These are phyloP conservation scores for Nicotiana tomentosiformis DNA, from an alignment of 257 asterid genomes.

Conservation along the genomic window DNA sequence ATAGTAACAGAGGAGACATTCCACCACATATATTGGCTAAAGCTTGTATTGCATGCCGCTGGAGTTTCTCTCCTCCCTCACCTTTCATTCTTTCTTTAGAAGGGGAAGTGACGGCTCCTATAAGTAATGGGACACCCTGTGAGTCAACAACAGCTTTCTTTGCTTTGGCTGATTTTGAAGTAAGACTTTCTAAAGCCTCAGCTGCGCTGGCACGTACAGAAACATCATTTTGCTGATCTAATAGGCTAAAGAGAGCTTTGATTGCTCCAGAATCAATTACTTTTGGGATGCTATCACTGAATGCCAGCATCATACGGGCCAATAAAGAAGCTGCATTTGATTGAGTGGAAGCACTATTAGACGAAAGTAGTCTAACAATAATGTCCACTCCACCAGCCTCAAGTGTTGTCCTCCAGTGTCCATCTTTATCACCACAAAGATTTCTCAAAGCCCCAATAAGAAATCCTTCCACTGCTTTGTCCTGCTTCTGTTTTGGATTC, in stretches of 20 bases:
- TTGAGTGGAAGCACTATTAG: constrained; percentile 54
- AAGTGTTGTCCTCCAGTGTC: constrained; percentile 61
- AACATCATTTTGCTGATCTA: constrained; percentile 55
- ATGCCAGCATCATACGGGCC: constrained; percentile 57
- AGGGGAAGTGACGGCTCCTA: constrained; percentile 75
- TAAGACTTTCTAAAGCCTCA: constrained; percentile 73
- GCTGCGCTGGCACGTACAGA: constrained; percentile 75
- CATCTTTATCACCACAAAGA: constrained; percentile 83
- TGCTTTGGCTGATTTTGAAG: constrained; percentile 54
- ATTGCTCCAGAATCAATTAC: constrained; percentile 65
- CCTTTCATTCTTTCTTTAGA: constrained; percentile 73
- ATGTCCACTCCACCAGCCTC: constrained; percentile 82
- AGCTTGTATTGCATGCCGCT: constrained; percentile 56
- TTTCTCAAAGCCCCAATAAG: constrained; percentile 76
- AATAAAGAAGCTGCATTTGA: constrained; percentile 86
- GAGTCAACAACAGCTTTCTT: constrained; percentile 55
- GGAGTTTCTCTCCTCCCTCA: constrained; percentile 66
- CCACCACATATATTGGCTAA: constrained; percentile 75
- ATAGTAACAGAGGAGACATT: constrained; percentile 48
- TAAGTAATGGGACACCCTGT: constrained; percentile 59
- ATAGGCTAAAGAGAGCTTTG: constrained; percentile 51
- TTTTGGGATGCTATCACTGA: constrained; percentile 56
- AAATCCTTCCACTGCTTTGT: constrained; percentile 72
- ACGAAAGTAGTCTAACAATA: constrained; percentile 59
- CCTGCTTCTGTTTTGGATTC: constrained; percentile 43